Evolutionary conservation across 805 yeast species (phyloP), one percentile per base, ranked within the genome.

Genomic region (Yarrowia hollandica): DNA sequence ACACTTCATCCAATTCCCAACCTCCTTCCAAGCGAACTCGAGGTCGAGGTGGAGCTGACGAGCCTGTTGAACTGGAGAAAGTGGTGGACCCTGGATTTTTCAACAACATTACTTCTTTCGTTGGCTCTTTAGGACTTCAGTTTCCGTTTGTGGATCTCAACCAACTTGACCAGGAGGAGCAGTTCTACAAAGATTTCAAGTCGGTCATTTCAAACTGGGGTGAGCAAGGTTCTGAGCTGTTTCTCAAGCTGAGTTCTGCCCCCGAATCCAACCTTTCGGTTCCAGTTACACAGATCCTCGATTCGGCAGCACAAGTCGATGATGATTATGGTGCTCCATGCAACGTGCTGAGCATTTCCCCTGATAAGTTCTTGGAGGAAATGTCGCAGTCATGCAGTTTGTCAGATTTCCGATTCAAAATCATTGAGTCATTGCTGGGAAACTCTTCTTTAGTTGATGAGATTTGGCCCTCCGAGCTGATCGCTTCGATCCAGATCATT

Each of bases 231-330:
- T 16, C 58, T 4, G 58, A 52, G 58, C 19, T 52, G 15, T 52
- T 35, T 10, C 34, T 52, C 15, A 52, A 52, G 35, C 25, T 52
- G 18, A 35, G 44, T n/a, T 35, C 44, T 2, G 58, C 58, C 2
- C 58, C 44, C 4, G 58, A 52, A 10, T 52, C 58, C n/a, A 52
- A 52, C 15, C 28, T 52, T 16, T 35, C 58, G 0, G 58, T 52
- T 14, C 58, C 58, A 12, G 58, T 52, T n/a, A 52, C 58, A 1
- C 58, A 52, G 26, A 52, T 52, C 26, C 44, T 52, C 5, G 58
- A 52, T 12, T 35, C 58, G 9, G 58, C 58, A 3, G 58, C 58
- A 8, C 58, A 37, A 10, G 33, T 37, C 1, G 58, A 52, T n/a
- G 58, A 35, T 10, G 44, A 26, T 12, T 35, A 22, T 12, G 44